Evolutionary conservation across 2,329 filamentous ascomycete genomes (phyloP), one percentile per base, ranked within the genome.

Genomic region (Monosporascus sp.): DNA sequence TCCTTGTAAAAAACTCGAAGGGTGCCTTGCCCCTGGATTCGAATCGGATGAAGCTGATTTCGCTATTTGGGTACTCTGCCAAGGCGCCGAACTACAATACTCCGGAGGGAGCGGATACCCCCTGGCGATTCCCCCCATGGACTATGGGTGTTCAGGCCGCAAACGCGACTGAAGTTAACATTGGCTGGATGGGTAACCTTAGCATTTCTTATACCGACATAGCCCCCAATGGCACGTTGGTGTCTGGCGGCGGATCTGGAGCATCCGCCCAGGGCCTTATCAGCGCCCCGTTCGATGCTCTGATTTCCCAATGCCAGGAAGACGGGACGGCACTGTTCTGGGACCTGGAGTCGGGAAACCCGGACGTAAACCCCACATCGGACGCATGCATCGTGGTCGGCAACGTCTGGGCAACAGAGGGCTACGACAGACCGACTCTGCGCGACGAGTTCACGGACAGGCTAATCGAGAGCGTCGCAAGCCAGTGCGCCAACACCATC

Each of bases 341-440:
- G 67, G 77, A 80, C 60, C 72, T 76, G 52, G 60, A 64, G 5
- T 70, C 67, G 1, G 60, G 56, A 1, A 61, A 68, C 7, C 73
- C 75, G 0, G 45, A 64, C 2, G 70, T 77, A 3, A 65, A 72
- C 44, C 58, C 63, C 17, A 66, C 37, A 6, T 65, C 72, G 7
- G 74, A 88, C 63, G 70, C 87, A 17, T 88, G 86, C 50, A 62
- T 79, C 3, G 75, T 79, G 0, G 73, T 80, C 57, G 73, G 78
- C 59, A 80, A 80, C 62, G 72, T 66, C 38, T 83, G 86, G 68
- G 78, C 81, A 2, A 81, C 84, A 0, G 86, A 89, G 67, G 85
- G 85, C 1, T 83, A 74, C 59, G 71, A 83, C 53, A 71, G 76
- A 57, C 68, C 76, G 3, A 74, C 73, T 22, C 74, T 87, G 51